phyloP scores from a whole-genome alignment of 192 early-diverging fungal genomes.

The Chytriomyces sp. region DNA sequence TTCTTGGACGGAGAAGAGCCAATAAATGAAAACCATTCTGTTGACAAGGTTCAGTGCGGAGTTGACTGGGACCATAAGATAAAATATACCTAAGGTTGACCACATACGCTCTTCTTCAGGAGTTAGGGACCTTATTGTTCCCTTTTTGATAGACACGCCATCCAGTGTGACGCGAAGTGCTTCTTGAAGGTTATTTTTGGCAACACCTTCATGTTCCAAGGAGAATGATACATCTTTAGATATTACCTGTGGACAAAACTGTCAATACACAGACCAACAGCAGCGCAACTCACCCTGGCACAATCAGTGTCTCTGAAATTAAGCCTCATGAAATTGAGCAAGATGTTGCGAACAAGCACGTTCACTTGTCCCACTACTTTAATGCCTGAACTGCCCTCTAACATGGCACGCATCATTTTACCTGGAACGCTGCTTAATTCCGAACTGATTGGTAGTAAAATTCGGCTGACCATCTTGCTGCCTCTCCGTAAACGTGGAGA shows the following conservation, averaged over 20 bases:
- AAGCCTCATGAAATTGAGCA: slow-evolving; percentile 39
- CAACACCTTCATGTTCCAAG: slow-evolving; percentile 10
- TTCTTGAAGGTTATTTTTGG: slow-evolving; percentile 10
- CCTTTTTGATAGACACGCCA: slow-evolving; percentile 42
- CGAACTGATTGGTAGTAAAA: neutral
- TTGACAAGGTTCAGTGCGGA: neutral
- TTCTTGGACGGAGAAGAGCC: slow-evolving; percentile 44
- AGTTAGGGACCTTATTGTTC: slow-evolving; percentile 43
- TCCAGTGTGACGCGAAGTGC: slow-evolving; percentile 18
- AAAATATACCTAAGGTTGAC: slow-evolving; percentile 43
- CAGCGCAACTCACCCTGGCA: slow-evolving; percentile 25
- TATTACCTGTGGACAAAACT: slow-evolving; percentile 20
- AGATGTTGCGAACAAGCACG: neutral
- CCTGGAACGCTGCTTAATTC: neutral
- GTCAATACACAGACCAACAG: neutral
- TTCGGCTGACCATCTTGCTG: neutral
- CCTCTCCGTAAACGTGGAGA: neutral
- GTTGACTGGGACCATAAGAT: slow-evolving; percentile 13
- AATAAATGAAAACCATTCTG: slow-evolving; percentile 51
- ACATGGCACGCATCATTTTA: neutral
- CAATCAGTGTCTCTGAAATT: slow-evolving; percentile 55
- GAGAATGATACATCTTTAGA: slow-evolving; percentile 29
- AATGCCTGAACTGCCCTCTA: slow-evolving; percentile 1
- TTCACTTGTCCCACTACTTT: neutral
- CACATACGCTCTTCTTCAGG: slow-evolving; percentile 52